These are phyloP conservation scores for Debaryomyces fabryi DNA, from an alignment of 1,139 yeast species.

Conservation along the genomic window DNA sequence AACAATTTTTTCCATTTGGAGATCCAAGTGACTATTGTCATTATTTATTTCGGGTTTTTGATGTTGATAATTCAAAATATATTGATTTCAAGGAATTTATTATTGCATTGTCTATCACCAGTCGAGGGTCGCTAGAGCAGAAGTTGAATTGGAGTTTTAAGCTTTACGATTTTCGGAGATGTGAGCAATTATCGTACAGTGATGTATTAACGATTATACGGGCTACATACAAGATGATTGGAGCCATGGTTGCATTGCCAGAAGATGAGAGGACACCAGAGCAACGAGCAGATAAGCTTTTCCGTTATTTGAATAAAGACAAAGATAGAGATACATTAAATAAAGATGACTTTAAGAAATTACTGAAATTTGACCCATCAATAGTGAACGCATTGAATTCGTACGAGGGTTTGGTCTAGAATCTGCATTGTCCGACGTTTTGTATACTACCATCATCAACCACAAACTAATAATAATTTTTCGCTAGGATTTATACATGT, in stretches of 20 bases:
- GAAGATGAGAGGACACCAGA: conserved; percentile 96
- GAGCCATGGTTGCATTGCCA: conserved; percentile 87
- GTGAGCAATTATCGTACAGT: conserved; percentile 71
- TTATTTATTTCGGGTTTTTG: conserved; percentile 87
- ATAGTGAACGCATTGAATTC: conserved; percentile 77
- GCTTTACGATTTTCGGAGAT: conserved; percentile 79
- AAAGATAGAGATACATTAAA: conserved; percentile 64
- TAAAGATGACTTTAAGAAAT: conserved; percentile 80
- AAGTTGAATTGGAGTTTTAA: conserved; percentile 87
- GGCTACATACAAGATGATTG: conserved; percentile 94
- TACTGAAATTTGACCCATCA: conserved; percentile 81
- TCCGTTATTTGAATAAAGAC: conserved; percentile 71
- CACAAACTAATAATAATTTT: neutral
- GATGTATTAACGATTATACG: conserved; percentile 80
- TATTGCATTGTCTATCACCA: conserved; percentile 81
- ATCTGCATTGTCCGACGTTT: neutral
- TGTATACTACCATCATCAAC: conserved; percentile 1
- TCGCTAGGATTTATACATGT: conserved; percentile 1
- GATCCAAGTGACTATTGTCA: conserved; percentile 92
- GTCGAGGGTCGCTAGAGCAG: conserved; percentile 86
- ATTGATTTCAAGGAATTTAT: conserved; percentile 94
- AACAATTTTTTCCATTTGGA: conserved; percentile 98
- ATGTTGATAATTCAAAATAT: conserved; percentile 75
- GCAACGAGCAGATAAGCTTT: conserved; percentile 78
- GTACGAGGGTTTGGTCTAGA: conserved; percentile 74